Evolutionary conservation across 495 filamentous ascomycete species (phyloP).

Genomic region (Letharia lupina): DNA sequence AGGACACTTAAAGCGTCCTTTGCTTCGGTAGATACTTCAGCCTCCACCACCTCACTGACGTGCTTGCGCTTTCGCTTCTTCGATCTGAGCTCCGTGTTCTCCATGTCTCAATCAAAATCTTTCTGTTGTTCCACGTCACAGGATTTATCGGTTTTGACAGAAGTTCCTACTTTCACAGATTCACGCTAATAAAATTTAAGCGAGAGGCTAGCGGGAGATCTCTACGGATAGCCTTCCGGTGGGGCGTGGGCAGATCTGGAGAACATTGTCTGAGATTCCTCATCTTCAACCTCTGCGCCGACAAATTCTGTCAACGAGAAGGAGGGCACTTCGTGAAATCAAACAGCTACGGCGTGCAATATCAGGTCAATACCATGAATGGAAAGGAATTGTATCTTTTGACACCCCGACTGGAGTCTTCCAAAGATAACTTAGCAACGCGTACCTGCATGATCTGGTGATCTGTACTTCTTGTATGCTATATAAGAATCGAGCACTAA

Average conservation of each 20-base stretch:
- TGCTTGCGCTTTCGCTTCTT: slow-evolving; percentile 66
- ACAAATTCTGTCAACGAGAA: not conserved
- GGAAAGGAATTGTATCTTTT: no score
- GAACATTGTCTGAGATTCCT: no score
- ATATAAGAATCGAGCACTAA: no score
- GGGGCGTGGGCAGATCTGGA: no score
- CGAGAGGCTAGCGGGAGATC: slow-evolving; percentile 8
- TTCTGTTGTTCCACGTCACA: not conserved
- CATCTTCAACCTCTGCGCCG: no score
- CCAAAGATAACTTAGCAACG: not conserved
- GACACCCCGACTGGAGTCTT: not conserved
- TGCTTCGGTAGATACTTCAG: not conserved
- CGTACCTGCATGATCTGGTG: not conserved
- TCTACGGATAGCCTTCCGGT: not conserved
- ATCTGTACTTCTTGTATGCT: no score
- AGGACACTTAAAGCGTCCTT: slow-evolving; percentile 2
- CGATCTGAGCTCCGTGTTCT: slow-evolving; percentile 46
- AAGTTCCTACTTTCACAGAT: no score
- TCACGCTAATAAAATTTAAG: slow-evolving; percentile 9
- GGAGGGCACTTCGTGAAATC: not conserved
- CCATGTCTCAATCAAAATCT: slow-evolving; percentile 28
- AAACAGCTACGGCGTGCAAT: not conserved
- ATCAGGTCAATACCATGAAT: not conserved
- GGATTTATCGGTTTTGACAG: not conserved
- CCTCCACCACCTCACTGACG: slow-evolving; percentile 7